Evolutionary conservation across 1,139 yeast genomes (phyloP).

Genomic region (Pneumocystis murina): DNA sequence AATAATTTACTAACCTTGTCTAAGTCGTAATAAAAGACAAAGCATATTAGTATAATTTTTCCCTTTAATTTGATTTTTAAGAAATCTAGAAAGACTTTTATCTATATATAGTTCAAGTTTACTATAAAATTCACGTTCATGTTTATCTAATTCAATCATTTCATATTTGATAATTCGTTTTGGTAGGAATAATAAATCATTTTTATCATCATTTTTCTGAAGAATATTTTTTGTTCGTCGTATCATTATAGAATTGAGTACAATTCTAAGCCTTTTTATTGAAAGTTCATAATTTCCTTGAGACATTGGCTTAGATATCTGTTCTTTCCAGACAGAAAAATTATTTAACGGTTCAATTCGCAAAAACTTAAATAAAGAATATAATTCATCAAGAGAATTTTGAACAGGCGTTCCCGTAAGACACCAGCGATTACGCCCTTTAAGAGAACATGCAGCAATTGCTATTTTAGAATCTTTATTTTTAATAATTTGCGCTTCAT

Average conservation of each 20-base stretch:
- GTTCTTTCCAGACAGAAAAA: conserved; percentile 40
- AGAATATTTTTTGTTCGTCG: conserved; percentile 63
- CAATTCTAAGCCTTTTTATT: conserved; percentile 51
- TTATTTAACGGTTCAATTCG: conserved; percentile 37
- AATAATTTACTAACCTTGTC: conserved; percentile 68
- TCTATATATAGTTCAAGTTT: conserved; percentile 58
- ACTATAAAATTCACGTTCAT: conserved; percentile 50
- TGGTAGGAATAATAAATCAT: conserved; percentile 50
- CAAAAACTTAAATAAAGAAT: conserved; percentile 59
- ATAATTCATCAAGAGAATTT: conserved; percentile 65
- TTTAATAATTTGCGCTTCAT: conserved; percentile 85
- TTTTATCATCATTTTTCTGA: conserved; percentile 39
- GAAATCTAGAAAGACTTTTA: conserved; percentile 47
- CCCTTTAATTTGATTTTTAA: conserved; percentile 42
- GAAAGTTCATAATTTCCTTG: conserved; percentile 27
- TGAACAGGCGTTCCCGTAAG: conserved; percentile 94
- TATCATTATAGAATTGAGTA: conserved; percentile 60
- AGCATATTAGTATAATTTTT: conserved; percentile 62
- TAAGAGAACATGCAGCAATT: conserved; percentile 53
- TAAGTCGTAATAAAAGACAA: conserved; percentile 61
- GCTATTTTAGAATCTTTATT: conserved; percentile 70
- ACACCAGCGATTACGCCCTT: conserved; percentile 52
- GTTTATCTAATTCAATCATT: conserved; percentile 45
- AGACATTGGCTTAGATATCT: conserved; percentile 47
- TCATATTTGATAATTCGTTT: conserved; percentile 57